Evolutionary conservation across 805 yeast species (phyloP).

Genomic region (Cyberlindnera euphorbiiphila): DNA sequence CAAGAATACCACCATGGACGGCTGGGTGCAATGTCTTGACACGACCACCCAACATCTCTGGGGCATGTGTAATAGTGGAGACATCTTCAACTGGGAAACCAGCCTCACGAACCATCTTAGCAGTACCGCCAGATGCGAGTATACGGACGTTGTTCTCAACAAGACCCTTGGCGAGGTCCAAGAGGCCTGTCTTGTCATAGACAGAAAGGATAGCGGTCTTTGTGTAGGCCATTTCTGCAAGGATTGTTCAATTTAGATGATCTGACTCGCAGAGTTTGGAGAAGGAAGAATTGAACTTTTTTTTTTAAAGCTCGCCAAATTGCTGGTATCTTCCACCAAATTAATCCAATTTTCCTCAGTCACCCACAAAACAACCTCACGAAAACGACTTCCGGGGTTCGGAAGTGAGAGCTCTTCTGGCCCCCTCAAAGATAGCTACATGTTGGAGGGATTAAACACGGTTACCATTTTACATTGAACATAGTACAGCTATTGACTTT

Average conservation of each 20-base stretch:
- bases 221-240: conserved; percentile 34
- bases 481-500: too few species aligned
- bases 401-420: conserved; percentile 2
- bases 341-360: conserved; percentile 17
- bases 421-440: too few species aligned
- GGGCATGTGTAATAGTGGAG: conserved; percentile 92
- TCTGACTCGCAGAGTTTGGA: not conserved
- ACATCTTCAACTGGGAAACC: conserved; percentile 98
- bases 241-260: not conserved
- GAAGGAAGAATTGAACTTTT: conserved; percentile 4
- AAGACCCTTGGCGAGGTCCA: conserved; percentile 95
- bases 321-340: conserved; percentile 11
- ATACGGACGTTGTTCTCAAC: conserved; percentile 84
- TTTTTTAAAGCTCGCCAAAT: not conserved
- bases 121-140: conserved; percentile 97
- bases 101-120: conserved; percentile 89
- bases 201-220: conserved; percentile 96
- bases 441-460: too few species aligned
- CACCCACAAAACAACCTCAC: conserved; percentile 1
- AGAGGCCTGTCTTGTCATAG: conserved; percentile 93
- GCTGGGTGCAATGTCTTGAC: conserved; percentile 99
- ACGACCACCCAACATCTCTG: conserved; percentile 98
- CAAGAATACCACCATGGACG: conserved; percentile 96
- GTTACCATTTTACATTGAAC: too few species aligned
- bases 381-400: conserved; percentile 2